A percentile compares a stretch with the other conserved stretches of the same genome.
Evolutionary conservation across 495 filamentous ascomycete genomes (phyloP).

Genomic region (Ramalina intermedia): DNA sequence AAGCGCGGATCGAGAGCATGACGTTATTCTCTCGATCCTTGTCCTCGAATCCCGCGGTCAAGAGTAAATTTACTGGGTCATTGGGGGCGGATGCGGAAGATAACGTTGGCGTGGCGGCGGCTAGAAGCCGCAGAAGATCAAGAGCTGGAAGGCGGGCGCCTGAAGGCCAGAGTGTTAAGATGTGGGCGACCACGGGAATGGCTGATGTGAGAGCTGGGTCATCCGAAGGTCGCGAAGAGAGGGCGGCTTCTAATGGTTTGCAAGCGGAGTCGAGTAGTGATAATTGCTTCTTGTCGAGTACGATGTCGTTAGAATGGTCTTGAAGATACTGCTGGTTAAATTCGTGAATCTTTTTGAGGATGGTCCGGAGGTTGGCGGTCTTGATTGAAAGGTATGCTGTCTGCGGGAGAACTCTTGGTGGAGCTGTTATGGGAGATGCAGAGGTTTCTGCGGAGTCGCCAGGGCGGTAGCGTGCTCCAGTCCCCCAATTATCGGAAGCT

Average conservation of each 20-base stretch:
- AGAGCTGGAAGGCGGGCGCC: conserved; percentile 66
- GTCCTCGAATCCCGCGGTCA: conserved; percentile 38
- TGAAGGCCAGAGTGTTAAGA: conserved; percentile 64
- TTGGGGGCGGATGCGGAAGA: conserved; percentile 43
- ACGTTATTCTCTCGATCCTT: conserved; percentile 51
- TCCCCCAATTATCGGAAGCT: conserved; percentile 59
- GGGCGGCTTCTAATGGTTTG: conserved; percentile 38
- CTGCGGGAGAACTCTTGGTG: conserved; percentile 60
- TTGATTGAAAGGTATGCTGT: conserved; percentile 67
- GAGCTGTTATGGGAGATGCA: conserved; percentile 17
- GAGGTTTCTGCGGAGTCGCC: conserved; percentile 34
- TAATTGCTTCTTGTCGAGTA: conserved; percentile 58
- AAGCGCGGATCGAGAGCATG: conserved; percentile 70
- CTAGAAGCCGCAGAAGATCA: conserved; percentile 70
- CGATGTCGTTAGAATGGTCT: conserved; percentile 55
- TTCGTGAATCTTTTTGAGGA: conserved; percentile 59
- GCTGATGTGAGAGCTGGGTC: conserved; percentile 27
- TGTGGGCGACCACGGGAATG: conserved; percentile 45
- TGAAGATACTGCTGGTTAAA: conserved; percentile 53
- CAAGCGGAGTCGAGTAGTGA: conserved; percentile 39
- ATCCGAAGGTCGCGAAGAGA: conserved; percentile 8
- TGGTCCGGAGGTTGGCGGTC: conserved; percentile 43
- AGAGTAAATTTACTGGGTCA: conserved; percentile 29
- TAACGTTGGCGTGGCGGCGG: conserved; percentile 45
- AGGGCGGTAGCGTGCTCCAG: conserved; percentile 63